phyloP scores from a whole-genome alignment of 2,329 filamentous ascomycete species.

The Aspergillus tamarii region DNA sequence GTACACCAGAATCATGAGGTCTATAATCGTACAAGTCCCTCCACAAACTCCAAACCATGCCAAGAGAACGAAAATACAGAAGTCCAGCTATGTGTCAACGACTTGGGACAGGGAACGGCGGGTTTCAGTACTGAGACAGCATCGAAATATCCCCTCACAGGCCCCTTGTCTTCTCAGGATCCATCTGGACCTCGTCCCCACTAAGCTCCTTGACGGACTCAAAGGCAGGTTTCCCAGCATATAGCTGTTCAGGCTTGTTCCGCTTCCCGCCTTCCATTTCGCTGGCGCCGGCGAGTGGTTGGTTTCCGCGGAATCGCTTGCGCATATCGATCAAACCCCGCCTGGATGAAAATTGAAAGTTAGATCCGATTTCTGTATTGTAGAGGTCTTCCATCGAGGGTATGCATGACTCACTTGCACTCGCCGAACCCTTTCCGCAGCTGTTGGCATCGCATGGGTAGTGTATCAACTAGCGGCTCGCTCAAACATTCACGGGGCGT shows the following conservation, averaged over 20 bases:
- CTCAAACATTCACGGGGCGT: slow-evolving; percentile 85
- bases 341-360: slow-evolving; percentile 25
- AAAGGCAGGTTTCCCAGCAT: slow-evolving; percentile 76
- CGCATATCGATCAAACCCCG: slow-evolving; percentile 98
- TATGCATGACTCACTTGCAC: slow-evolving; percentile 65
- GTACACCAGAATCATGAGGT: slow-evolving; percentile 5
- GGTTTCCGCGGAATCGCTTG: slow-evolving; percentile 94
- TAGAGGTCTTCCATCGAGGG: not conserved
- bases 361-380: not conserved
- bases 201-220: slow-evolving; percentile 66
- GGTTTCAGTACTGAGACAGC: not conserved
- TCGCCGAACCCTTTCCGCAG: slow-evolving; percentile 90
- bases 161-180: slow-evolving; percentile 52
- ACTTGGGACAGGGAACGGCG: not conserved
- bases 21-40: slow-evolving; percentile 10
- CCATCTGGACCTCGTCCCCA: slow-evolving; percentile 64
- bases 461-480: slow-evolving; percentile 75
- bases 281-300: slow-evolving; percentile 73
- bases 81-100: slow-evolving; percentile 1
- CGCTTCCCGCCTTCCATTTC: slow-evolving; percentile 59
- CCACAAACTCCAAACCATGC: slow-evolving; percentile 24
- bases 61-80: slow-evolving; percentile 10
- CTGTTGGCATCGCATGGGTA: slow-evolving; percentile 88
- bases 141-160: slow-evolving; percentile 30
- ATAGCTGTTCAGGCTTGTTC: slow-evolving; percentile 67